Conservation (phyloP, 2,329 filamentous ascomycete species). For the Fusarium citri region DNA sequence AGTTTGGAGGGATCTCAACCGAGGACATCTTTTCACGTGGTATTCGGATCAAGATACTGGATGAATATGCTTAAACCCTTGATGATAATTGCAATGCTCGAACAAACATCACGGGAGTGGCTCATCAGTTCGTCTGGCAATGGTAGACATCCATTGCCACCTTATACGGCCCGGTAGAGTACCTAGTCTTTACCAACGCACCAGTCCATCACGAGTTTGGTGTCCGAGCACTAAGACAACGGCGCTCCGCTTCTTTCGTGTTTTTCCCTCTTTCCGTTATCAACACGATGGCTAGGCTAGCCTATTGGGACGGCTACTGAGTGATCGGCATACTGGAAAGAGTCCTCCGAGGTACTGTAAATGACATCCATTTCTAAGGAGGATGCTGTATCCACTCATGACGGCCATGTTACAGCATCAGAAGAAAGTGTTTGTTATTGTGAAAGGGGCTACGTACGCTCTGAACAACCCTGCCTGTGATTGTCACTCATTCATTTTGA, state of each 20-base stretch:
- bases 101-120: neutral
- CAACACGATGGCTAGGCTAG: neutral
- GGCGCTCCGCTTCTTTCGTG: neutral
- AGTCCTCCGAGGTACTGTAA: neutral
- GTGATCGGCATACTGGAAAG: neutral
- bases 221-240: slow-evolving; percentile 4
- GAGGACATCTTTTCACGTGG: neutral
- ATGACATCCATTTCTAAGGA: neutral
- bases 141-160: neutral
- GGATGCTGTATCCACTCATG: neutral
- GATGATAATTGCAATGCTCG: neutral
- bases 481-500: neutral
- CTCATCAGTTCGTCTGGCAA: neutral
- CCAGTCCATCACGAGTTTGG: neutral
- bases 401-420: neutral
- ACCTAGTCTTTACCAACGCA: neutral
- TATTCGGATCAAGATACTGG: neutral
- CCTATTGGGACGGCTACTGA: neutral
- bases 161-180: neutral
- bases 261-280: neutral
- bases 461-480: neutral
- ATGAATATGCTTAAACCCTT: neutral
- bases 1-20: neutral
- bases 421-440: neutral
- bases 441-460: neutral